A percentile compares a stretch with the other conserved stretches of the same genome.
These are phyloP conservation scores for Psilocybe sp. DNA, from an alignment of 768 basidiomycete species.

Conservation along the genomic window DNA sequence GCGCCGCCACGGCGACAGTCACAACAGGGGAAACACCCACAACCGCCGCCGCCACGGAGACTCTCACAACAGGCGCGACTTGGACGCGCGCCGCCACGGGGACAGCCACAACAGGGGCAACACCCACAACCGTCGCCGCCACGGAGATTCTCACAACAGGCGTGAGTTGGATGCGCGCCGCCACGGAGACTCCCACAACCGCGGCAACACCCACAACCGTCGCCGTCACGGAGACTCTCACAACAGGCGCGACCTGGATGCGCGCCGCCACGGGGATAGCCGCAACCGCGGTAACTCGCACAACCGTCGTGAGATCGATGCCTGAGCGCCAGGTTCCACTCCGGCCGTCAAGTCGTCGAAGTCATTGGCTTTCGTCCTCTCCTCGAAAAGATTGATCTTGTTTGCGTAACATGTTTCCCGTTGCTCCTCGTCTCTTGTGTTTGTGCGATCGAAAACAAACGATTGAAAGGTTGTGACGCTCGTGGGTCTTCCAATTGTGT, in stretches of 20 bases:
- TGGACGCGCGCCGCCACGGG: slow-evolving; percentile 9
- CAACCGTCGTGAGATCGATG: no score
- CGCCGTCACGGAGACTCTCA: slow-evolving; percentile 6
- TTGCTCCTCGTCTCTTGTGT: no score
- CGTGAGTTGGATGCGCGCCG: slow-evolving; percentile 8
- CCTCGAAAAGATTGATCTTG: no score
- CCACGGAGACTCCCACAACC: slow-evolving; percentile 7
- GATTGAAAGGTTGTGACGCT: no score
- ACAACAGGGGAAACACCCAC: slow-evolving; percentile 1
- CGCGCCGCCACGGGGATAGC: slow-evolving; percentile 9
- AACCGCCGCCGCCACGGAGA: slow-evolving; percentile 8
- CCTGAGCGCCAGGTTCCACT: no score
- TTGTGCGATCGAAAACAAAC: no score
- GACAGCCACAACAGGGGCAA: slow-evolving; percentile 1
- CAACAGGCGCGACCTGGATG: slow-evolving; percentile 5
- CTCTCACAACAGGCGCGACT: slow-evolving; percentile 6
- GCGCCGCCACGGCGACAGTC: slow-evolving; percentile 8
- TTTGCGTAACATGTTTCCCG: no score
- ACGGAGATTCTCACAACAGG: slow-evolving; percentile 8
- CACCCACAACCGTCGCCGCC: slow-evolving; percentile 11
- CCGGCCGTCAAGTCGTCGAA: no score
- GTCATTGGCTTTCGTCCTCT: no score
- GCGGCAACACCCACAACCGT: slow-evolving; percentile 1
- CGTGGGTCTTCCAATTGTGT: no score
- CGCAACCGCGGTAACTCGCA: background rate